phyloP scores from a whole-genome alignment of 2,329 filamentous ascomycete species.

The Exophiala mesophila region DNA sequence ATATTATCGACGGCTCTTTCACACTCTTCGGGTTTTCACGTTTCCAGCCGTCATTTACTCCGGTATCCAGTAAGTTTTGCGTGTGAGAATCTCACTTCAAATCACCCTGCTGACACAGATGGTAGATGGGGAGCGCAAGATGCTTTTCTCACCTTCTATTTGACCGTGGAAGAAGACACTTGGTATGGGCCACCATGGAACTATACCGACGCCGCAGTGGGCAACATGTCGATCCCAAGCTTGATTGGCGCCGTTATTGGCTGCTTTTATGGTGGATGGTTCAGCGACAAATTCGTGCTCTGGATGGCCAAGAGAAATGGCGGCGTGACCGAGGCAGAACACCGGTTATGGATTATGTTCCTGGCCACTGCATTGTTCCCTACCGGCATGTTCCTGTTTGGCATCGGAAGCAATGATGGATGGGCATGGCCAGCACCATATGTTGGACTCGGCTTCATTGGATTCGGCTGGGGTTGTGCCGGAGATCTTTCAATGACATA shows the following conservation, averaged over 20 bases:
- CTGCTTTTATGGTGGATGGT: slow-evolving; percentile 45
- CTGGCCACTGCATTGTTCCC: slow-evolving; percentile 49
- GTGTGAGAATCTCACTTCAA: background rate
- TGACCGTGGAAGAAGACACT: slow-evolving; percentile 54
- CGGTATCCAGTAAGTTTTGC: slow-evolving; percentile 45
- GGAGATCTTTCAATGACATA: slow-evolving; percentile 54
- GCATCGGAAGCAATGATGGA: slow-evolving; percentile 47
- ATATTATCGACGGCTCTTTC: slow-evolving; percentile 49
- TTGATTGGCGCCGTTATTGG: slow-evolving; percentile 35
- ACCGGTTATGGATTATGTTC: slow-evolving; percentile 49
- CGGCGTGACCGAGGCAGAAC: slow-evolving; percentile 53
- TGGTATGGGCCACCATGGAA: slow-evolving; percentile 53
- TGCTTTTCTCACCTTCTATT: slow-evolving; percentile 56
- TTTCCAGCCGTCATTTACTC: slow-evolving; percentile 55
- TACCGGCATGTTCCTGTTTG: slow-evolving; percentile 50
- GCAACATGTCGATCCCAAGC: slow-evolving; percentile 57
- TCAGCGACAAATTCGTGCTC: slow-evolving; percentile 52
- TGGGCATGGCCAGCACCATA: slow-evolving; percentile 53
- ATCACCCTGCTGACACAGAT: background rate
- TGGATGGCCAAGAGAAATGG: slow-evolving; percentile 52
- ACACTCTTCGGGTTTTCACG: slow-evolving; percentile 52
- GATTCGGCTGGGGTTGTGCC: slow-evolving; percentile 56
- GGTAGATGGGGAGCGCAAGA: slow-evolving; percentile 52
- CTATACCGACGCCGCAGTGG: slow-evolving; percentile 50
- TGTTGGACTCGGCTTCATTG: slow-evolving; percentile 53